Evolutionary conservation across 106 monocot genomes (phyloP), one percentile per base, ranked within the genome.

Genomic region (Platanthera zijinensis): DNA sequence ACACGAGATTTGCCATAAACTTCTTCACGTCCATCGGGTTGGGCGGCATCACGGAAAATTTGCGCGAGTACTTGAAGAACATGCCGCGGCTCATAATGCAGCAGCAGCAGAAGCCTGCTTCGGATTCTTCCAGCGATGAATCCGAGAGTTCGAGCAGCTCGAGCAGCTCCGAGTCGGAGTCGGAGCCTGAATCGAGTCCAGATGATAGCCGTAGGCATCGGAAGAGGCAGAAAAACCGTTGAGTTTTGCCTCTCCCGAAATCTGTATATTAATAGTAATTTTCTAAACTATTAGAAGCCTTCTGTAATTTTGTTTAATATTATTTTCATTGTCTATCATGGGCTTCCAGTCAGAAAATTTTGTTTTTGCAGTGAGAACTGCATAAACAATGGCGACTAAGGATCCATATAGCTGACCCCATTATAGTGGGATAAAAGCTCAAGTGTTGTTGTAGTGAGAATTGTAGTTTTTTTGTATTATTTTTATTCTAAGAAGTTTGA

Each of bases 51-150:
- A 96, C 96, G 7, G 96, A 96, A 76, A 96, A 69, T 75, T 71
- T 96, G 64, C 85, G 96, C 14, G 96, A 93, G 74, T 91, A 96
- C 74, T 77, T 96, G 70, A 96, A 93, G 76, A 96, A 93, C 56
- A 96, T 96, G 96, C 96, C 96, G 0, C 84, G 96, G 13, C 87
- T 96, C 28, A 96, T 96, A 63, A 96, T 96, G 96, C 92, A 95
- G 78, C 95, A 95, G 72, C 39, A 66, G 18, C 92, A 95, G 67
- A 85, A 87, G 63, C 78, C 86, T 10, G 77, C 75, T 3, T 73
- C 82, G 6, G 87, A 85, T 46, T 90, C 90, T 46, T 90, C 90
- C 15, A 87, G 83, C 54, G 87, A 82, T 69, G 85, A 84, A 48
- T 88, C 92, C 18, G 84, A 52, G 49, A 66, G 83, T 63, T 90